Evolutionary conservation across 2,329 filamentous ascomycete genomes (phyloP).

Genomic region (Pseudogymnoascus sp.): DNA sequence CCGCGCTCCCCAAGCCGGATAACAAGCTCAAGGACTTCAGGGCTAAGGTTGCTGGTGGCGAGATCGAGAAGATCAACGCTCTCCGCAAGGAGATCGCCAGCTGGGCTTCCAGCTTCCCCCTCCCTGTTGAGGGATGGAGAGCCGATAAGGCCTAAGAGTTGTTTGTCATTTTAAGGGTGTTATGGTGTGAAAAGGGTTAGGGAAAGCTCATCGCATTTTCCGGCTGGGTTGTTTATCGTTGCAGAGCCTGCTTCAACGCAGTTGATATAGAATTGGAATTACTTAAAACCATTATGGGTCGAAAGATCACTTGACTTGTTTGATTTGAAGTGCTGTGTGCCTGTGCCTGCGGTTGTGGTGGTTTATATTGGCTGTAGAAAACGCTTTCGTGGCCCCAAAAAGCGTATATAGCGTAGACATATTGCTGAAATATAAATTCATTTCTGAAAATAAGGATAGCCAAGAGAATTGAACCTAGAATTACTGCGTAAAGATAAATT

Average conservation of each 20-base stretch:
- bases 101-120: conserved; percentile 87
- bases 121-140: conserved; percentile 73
- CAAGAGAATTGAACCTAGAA: not conserved
- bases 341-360: not conserved
- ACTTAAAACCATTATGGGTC: not conserved
- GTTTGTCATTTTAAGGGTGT: conserved; percentile 1
- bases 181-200: conserved; percentile 9
- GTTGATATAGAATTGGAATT: conserved; percentile 5
- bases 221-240: conserved; percentile 1
- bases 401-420: not conserved
- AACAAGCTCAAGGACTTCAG: conserved; percentile 99
- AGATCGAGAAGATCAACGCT: conserved; percentile 71
- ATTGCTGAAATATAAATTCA: not conserved
- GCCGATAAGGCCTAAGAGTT: conserved; percentile 31
- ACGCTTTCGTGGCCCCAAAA: not conserved
- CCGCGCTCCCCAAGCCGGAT: conserved; percentile 79
- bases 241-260: conserved; percentile 11
- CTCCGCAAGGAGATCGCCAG: conserved; percentile 81
- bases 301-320: not conserved
- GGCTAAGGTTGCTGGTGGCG: conserved; percentile 73
- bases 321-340: not conserved
- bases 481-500: not conserved
- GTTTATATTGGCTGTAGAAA: not conserved
- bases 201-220: conserved; percentile 10
- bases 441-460: not conserved